Conservation (phyloP, 441 rosid genomes). For the Populus trichocarpa region DNA sequence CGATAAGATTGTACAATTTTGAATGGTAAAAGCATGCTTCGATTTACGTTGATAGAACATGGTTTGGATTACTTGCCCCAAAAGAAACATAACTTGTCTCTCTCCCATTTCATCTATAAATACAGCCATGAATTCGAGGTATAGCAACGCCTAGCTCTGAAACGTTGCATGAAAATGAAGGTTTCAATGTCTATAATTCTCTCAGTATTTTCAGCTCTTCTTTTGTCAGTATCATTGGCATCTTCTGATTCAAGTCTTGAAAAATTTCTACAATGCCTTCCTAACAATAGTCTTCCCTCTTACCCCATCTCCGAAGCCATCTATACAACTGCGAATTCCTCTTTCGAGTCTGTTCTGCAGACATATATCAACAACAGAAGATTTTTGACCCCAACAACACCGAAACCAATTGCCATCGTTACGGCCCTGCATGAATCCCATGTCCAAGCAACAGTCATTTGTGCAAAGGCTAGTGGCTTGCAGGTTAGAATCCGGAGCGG, state of each 20-base stretch:
- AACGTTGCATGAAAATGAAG: neutral
- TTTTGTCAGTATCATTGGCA: neutral
- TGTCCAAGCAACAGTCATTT: neutral
- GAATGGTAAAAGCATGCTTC: no score
- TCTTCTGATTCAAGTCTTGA: neutral
- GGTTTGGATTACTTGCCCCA: neutral
- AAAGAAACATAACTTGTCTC: neutral
- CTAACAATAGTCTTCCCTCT: neutral
- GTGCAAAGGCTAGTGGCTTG: neutral
- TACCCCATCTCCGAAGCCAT: neutral
- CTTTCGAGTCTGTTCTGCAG: neutral
- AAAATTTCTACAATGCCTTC: neutral
- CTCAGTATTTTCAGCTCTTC: neutral
- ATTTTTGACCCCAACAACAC: neutral
- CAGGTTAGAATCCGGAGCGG: neutral
- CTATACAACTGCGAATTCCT: neutral
- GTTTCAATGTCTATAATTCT: neutral
- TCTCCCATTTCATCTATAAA: neutral
- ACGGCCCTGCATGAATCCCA: neutral
- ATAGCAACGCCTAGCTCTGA: neutral
- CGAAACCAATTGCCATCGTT: neutral
- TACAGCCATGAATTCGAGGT: neutral
- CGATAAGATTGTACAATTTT: no score
- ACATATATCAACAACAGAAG: neutral
- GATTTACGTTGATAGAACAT: neutral